Conservation (phyloP, 2,329 filamentous ascomycete genomes). For the Xylaria sp. region DNA sequence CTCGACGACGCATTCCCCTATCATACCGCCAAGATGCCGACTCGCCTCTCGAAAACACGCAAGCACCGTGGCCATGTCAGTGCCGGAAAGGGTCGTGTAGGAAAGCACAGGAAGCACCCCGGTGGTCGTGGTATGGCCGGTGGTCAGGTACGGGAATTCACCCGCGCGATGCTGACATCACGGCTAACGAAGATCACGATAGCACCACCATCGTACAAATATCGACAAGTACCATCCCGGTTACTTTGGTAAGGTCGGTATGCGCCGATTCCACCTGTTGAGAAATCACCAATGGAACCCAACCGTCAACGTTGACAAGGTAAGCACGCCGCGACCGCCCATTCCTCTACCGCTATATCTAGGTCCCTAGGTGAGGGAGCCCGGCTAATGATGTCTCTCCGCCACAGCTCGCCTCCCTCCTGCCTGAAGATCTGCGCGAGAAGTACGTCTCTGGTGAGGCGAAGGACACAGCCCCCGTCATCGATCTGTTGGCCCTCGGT, state of each 20-base stretch:
- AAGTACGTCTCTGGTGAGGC: constrained; percentile 82
- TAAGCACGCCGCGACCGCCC: constrained; percentile 44
- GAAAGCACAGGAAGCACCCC: constrained; percentile 96
- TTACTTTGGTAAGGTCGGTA: constrained; percentile 99
- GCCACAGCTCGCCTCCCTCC: constrained; percentile 88
- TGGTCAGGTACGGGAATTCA: constrained; percentile 22
- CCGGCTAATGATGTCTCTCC: constrained; percentile 16
- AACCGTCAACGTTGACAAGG: constrained; percentile 98
- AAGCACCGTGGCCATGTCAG: constrained; percentile 88
- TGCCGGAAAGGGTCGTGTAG: constrained; percentile 96
- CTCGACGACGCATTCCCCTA: constrained; percentile 24
- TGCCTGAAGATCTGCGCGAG: constrained; percentile 90
- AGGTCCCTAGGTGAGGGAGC: not conserved
- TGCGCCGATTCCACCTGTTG: constrained; percentile 97
- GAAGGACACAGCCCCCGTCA: constrained; percentile 92
- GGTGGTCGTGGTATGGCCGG: constrained; percentile 81
- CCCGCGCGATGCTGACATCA: not conserved
- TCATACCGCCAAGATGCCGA: constrained; percentile 30
- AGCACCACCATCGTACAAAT: constrained; percentile 98
- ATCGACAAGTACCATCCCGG: constrained; percentile 85
- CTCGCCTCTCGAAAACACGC: constrained; percentile 31
- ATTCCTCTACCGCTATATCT: not conserved
- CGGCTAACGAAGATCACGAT: constrained; percentile 56
- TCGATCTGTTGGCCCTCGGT: constrained; percentile 95
- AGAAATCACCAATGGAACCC: constrained; percentile 98